phyloP scores from a whole-genome alignment of 2,329 filamentous ascomycete genomes.

The Aureobasidium sp. region DNA sequence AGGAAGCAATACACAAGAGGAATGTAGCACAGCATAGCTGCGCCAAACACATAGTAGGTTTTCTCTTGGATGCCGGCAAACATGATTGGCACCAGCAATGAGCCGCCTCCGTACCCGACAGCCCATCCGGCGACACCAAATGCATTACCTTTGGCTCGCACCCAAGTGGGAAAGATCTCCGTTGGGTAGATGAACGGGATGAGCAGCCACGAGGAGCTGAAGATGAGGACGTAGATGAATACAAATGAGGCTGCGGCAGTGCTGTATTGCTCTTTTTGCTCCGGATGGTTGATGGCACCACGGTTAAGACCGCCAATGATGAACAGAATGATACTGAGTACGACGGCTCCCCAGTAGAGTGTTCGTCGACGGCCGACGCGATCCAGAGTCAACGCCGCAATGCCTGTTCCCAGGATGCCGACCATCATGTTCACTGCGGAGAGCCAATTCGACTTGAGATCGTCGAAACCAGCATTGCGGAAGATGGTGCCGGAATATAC shows the following conservation, averaged over 20 bases:
- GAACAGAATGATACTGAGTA: constrained; percentile 29
- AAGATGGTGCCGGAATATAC: constrained; percentile 42
- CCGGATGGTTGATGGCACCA: not conserved
- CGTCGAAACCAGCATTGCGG: constrained; percentile 34
- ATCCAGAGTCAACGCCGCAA: constrained; percentile 46
- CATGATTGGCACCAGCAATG: constrained; percentile 36
- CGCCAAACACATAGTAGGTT: constrained; percentile 45
- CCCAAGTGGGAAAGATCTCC: constrained; percentile 22
- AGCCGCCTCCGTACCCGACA: not conserved
- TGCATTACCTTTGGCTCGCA: constrained; percentile 21
- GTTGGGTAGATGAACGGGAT: not conserved
- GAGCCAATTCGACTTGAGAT: constrained; percentile 18
- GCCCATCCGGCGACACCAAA: constrained; percentile 52
- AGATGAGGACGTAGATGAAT: constrained; percentile 37
- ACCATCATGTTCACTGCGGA: constrained; percentile 41
- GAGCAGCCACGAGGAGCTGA: constrained; percentile 39
- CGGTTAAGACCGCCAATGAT: constrained; percentile 20
- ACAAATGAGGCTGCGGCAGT: constrained; percentile 16
- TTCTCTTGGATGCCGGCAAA: constrained; percentile 42
- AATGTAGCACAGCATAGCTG: constrained; percentile 45
- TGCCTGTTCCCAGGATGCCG: constrained; percentile 45
- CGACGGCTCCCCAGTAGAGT: constrained; percentile 62
- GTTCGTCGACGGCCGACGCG: constrained; percentile 54
- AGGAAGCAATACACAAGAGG: constrained; percentile 52
- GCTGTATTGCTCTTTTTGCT: not conserved